A percentile compares a stretch with the other conserved stretches of the same genome.
phyloP scores from a whole-genome alignment of 1,284 basidiomycete species.

The Gymnopus androsaceus region DNA sequence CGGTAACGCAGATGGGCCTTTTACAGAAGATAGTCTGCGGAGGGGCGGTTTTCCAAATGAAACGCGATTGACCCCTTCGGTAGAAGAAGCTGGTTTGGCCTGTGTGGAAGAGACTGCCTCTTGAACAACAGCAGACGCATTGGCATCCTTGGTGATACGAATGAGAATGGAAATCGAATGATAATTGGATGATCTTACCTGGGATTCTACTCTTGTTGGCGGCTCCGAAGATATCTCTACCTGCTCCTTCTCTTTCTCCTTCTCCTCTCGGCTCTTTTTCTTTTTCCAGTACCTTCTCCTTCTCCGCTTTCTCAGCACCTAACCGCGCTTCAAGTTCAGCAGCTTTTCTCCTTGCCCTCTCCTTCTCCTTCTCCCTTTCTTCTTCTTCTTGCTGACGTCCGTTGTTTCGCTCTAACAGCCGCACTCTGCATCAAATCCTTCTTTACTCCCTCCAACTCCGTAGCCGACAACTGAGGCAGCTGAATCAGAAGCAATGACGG shows the following conservation, averaged over 20 bases:
- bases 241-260: not conserved
- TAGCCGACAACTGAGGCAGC: conserved; percentile 32
- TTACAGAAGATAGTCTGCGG: conserved; percentile 21
- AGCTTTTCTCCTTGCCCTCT: conserved; percentile 85
- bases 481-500: conserved; percentile 32
- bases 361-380: conserved; percentile 80
- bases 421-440: conserved; percentile 88
- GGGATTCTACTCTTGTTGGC: not conserved
- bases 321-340: conserved; percentile 81
- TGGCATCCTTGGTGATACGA: conserved; percentile 5
- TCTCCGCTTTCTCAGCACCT: conserved; percentile 39
- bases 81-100: not conserved
- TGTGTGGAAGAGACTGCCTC: conserved; percentile 1
- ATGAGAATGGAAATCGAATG: not conserved
- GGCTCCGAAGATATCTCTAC: not conserved
- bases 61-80: conserved; percentile 27
- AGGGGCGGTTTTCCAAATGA: conserved; percentile 25
- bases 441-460: conserved; percentile 73
- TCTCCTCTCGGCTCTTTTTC: not conserved
- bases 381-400: conserved; percentile 85
- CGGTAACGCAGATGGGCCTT: not conserved
- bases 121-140: conserved; percentile 1
- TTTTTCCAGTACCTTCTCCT: not conserved
- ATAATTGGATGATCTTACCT: not conserved
- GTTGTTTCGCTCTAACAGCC: conserved; percentile 81